Conservation (phyloP, 2,329 filamentous ascomycete genomes). For the Cercospora sp. region DNA sequence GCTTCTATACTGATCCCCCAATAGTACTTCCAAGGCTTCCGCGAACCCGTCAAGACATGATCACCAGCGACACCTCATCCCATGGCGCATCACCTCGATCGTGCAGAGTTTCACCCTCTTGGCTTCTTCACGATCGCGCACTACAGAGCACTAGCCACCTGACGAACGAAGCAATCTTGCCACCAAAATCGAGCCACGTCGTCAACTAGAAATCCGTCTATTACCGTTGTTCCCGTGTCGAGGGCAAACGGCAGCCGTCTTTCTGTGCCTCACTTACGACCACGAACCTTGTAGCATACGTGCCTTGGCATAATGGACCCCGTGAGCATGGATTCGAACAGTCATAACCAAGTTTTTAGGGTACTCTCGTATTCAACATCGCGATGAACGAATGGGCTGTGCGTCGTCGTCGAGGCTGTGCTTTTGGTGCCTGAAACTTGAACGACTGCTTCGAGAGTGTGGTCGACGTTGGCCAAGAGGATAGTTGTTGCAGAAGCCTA, state of each 20-base stretch:
- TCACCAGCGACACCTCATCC: neutral
- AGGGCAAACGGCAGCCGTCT: neutral
- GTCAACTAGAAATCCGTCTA: neutral
- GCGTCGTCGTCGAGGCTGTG: neutral
- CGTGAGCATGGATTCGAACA: neutral
- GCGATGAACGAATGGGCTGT: neutral
- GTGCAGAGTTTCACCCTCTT: neutral
- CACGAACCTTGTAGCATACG: neutral
- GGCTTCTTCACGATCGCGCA: neutral
- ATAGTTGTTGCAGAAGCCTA: neutral
- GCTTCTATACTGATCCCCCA: constrained; percentile 5
- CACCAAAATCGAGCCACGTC: neutral
- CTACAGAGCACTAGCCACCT: neutral
- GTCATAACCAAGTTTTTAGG: neutral
- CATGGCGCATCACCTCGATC: neutral
- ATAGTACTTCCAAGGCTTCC: constrained; percentile 43
- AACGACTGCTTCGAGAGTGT: neutral
- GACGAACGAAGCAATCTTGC: neutral
- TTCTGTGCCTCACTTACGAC: neutral
- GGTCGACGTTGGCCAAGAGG: neutral
- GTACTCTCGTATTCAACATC: neutral
- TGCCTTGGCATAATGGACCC: constrained; percentile 1
- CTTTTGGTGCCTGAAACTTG: neutral
- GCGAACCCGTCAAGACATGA: constrained; percentile 14
- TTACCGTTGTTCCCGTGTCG: neutral